Evolutionary conservation across 495 filamentous ascomycete genomes (phyloP), one percentile per base, ranked within the genome.

Genomic region (Daldinia childiae): DNA sequence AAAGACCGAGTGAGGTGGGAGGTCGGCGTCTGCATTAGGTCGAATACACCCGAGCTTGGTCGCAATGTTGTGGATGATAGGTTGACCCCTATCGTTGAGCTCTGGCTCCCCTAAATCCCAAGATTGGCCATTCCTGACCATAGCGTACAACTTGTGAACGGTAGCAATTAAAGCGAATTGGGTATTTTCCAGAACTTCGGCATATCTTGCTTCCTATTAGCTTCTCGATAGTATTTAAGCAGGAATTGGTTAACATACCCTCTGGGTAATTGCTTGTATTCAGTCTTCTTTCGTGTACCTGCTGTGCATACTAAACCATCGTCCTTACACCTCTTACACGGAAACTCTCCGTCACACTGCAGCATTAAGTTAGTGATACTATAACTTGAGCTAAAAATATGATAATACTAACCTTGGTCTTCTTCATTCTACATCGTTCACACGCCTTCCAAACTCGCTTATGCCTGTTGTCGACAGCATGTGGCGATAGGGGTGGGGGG

Each of bases 381-480:
- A 34, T 19, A 15, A 19, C 24, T 32, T 9, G 36, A 38, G 19
- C n/a, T 19, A n/a, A 32, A 32, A 26, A 51, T 39, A n/a, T 12
- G n/a, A 9, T 45, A 26, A 12, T 50, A 69, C 79, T 52, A 78
- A 88, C 88, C 86, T 91, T 91, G 66, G 87, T 90, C 79, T 91
- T 91, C 81, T 90, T 91, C 80, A 90, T 87, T 66, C 89, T 81
- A 83, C 89, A 91, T 68, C 89, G 82, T 78, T 91, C 89, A 71
- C 89, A 91, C 24, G 89, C 89, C 78, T 90, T 91, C 83, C 89
- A 90, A 38, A 91, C 89, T 68, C 89, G 81, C 77, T 90, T 90
- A 72, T 87, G 85, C 66, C 85, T 80, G 58, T 79, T 84, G 66
- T 88, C 85, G 30, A 82, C 72, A 30, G 71, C 68, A 66, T 74